Conservation (phyloP, 2,329 filamentous ascomycete genomes). For the Diplodia mutila region DNA sequence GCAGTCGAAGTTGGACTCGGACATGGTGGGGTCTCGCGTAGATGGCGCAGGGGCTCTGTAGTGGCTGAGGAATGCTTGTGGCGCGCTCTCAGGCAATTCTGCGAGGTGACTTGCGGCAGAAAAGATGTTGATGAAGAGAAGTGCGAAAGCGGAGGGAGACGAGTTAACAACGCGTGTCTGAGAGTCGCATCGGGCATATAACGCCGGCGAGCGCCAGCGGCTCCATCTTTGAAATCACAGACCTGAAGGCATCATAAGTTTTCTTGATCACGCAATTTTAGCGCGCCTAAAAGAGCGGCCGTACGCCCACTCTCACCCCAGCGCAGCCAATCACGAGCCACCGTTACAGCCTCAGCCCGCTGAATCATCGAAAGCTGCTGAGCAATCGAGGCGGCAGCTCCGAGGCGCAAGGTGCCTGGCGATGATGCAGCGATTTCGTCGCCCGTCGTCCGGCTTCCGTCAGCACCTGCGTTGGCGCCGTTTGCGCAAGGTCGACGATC, state of each 20-base stretch:
- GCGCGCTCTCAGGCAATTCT: slow-evolving; percentile 11
- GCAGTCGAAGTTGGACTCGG: slow-evolving; percentile 25
- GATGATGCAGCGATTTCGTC: slow-evolving; percentile 3
- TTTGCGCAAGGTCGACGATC: slow-evolving; percentile 10
- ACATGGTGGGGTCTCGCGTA: slow-evolving; percentile 26
- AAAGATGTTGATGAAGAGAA: slow-evolving; percentile 15
- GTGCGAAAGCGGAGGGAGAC: slow-evolving; percentile 14
- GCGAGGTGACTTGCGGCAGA: neutral
- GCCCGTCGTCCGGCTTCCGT: neutral
- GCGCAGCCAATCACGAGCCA: neutral
- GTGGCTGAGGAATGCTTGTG: slow-evolving; percentile 8
- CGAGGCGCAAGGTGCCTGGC: slow-evolving; percentile 1
- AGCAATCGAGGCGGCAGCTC: slow-evolving; percentile 19
- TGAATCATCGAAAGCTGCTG: neutral
- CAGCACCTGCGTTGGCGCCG: slow-evolving; percentile 1
- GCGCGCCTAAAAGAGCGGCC: slow-evolving; percentile 1
- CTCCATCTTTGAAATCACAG: slow-evolving; percentile 29
- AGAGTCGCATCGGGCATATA: slow-evolving; percentile 25
- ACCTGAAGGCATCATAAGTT: slow-evolving; percentile 28
- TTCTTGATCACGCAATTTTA: slow-evolving; percentile 30
- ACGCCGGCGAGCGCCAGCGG: slow-evolving; percentile 20
- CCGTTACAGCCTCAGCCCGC: slow-evolving; percentile 2
- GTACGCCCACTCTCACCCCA: neutral
- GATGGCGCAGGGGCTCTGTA: slow-evolving; percentile 16
- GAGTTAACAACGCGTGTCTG: slow-evolving; percentile 6